A percentile compares a stretch with the other conserved stretches of the same genome.
phyloP scores from a whole-genome alignment of 1,284 basidiomycete species.

The Puccinia hordei region DNA sequence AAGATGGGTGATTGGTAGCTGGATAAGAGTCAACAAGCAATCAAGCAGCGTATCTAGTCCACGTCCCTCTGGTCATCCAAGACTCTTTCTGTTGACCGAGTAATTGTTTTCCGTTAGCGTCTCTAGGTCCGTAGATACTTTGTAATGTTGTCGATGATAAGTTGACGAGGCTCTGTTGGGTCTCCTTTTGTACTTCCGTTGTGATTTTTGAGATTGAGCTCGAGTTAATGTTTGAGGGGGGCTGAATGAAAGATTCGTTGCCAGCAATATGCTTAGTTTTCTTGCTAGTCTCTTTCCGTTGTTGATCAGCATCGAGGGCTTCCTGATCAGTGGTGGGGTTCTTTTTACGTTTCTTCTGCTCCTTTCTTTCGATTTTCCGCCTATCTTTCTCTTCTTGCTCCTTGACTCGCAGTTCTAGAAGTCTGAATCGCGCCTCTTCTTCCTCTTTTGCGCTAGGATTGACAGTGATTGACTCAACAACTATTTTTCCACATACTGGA shows the following conservation, averaged over 20 bases:
- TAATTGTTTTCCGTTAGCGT: conserved; percentile 49
- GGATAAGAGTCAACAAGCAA: neutral
- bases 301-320: neutral
- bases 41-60: conserved; percentile 51
- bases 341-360: conserved; percentile 46
- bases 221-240: conserved; percentile 26
- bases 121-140: conserved; percentile 50
- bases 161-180: conserved; percentile 50
- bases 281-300: conserved; percentile 18
- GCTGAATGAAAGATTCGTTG: conserved; percentile 2
- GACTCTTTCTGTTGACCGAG: conserved; percentile 51
- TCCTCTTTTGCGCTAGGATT: conserved; percentile 44
- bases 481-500: conserved; percentile 39
- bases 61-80: conserved; percentile 52
- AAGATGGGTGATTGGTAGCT: neutral
- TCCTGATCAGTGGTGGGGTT: neutral
- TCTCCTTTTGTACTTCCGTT: conserved; percentile 44
- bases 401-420: conserved; percentile 29
- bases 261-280: conserved; percentile 2
- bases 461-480: conserved; percentile 31
- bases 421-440: conserved; percentile 38
- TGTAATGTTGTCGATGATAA: conserved; percentile 37
- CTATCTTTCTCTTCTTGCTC: conserved; percentile 45
- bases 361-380: conserved; percentile 44
- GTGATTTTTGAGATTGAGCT: conserved; percentile 40